These are phyloP conservation scores for Cubamyces sp. DNA, from an alignment of 768 basidiomycete genomes.

Conservation along the genomic window DNA sequence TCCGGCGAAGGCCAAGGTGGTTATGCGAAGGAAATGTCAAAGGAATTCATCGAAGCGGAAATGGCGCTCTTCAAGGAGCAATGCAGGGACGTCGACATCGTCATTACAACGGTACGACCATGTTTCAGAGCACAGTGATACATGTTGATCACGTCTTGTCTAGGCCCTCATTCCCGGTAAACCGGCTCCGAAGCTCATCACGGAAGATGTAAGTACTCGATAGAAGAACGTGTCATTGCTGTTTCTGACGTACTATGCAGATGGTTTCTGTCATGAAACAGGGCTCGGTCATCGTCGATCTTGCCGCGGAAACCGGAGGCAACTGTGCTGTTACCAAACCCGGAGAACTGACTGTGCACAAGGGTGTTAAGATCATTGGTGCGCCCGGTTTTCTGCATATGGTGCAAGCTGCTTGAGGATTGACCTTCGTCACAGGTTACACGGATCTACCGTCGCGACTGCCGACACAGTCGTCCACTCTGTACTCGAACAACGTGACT, in stretches of 20 bases:
- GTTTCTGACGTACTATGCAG: constrained; percentile 27
- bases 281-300: constrained; percentile 86
- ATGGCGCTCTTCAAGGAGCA: constrained; percentile 90
- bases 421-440: constrained; percentile 54
- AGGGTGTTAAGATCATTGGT: constrained; percentile 87
- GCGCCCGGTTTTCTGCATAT: not conserved
- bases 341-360: constrained; percentile 67
- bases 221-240: not conserved
- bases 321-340: constrained; percentile 85
- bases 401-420: not conserved
- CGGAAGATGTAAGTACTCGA: constrained; percentile 51
- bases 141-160: not conserved
- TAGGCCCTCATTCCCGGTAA: constrained; percentile 85
- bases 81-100: constrained; percentile 87
- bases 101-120: constrained; percentile 73
- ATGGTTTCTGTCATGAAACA: constrained; percentile 93
- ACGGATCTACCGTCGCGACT: constrained; percentile 86
- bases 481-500: constrained; percentile 91
- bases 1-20: constrained; percentile 84
- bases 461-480: constrained; percentile 86
- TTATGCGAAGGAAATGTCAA: constrained; percentile 90
- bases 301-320: constrained; percentile 89
- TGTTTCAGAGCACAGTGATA: not conserved
- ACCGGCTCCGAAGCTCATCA: constrained; percentile 86
- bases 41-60: constrained; percentile 86